These are phyloP conservation scores for Solanum neorickii DNA, from an alignment of 257 asterid genomes.

Conservation along the genomic window DNA sequence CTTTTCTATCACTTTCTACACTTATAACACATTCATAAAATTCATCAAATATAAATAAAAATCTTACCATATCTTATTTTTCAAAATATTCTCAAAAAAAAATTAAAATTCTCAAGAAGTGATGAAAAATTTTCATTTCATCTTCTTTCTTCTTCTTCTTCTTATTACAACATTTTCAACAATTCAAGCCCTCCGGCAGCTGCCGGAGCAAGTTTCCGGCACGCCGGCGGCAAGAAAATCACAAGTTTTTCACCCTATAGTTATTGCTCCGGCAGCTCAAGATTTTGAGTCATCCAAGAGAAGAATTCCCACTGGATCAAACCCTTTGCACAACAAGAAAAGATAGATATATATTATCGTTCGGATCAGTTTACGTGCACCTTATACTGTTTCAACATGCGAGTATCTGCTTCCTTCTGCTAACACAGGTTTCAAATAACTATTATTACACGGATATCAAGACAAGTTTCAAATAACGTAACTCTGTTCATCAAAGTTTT, in stretches of 20 bases:
- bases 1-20: neutral
- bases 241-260: neutral
- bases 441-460: neutral
- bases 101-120: neutral
- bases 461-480: neutral
- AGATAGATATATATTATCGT: neutral
- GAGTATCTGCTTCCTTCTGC: neutral
- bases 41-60: neutral
- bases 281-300: neutral
- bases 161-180: neutral
- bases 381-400: neutral
- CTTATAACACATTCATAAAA: neutral
- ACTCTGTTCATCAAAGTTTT: neutral
- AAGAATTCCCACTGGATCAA: slow-evolving; percentile 3
- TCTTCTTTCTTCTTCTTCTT: neutral
- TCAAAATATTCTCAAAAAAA: neutral
- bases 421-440: neutral
- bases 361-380: neutral
- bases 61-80: neutral
- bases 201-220: neutral
- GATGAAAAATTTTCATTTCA: neutral
- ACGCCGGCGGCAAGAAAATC: neutral
- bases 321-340: slow-evolving; percentile 1
- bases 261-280: neutral
- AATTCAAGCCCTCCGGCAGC: neutral